Base-by-base conservation (phyloP, 2,329 filamentous ascomycete genomes). In the Acephala macrosclerotiorum region DNA sequence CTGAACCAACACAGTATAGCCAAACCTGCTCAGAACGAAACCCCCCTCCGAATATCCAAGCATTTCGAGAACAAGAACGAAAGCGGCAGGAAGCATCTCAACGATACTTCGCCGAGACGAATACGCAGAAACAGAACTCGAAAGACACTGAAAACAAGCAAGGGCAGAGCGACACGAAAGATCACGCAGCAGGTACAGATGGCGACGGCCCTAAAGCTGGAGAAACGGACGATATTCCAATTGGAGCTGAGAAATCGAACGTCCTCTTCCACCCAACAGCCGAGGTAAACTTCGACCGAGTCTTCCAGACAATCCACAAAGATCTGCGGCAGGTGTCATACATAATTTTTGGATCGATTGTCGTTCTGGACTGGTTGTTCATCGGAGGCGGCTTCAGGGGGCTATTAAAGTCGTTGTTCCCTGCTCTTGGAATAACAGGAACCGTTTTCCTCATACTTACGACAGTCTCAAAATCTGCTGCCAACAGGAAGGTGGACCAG, bases 31-130 rank as follows among this genome's bases (percentile, higher is more conserved):
- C 70, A 2, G 69, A 68, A 33, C 26, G 66, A 20, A 73, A 73
- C 55, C 70, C 71, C 9, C 65, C 69, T 40, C 71, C 71, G 16
- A 73, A 72, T 29, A 68, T 72, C 4, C 68, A 72, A 63, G 60
- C 18, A 33, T 68, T 72, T 33, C 65, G 62, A 12, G 56, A 64
- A 35, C 61, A 66, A 12, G 59, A 68, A 36, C 56, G 55, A 42
- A 47, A 62, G 26, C 58, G 66, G 14, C 66, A 68, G 8, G 66
- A 67, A 47, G 60, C 65, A 42, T 70, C 68, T 7, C 64, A 26
- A 25, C 55, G 51, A 58, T 70, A 68, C 55, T 70, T 70, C 25
- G 66, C 56, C 33, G 67, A 67, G n/a, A 63, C 59, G 5, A 29
- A 42, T 33, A 58, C 47, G 25, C 58, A 55, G 38, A 22, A 36